These are phyloP conservation scores for Zoysia pacifica DNA, from an alignment of 176 grass and related monocot genomes.

Conservation along the genomic window DNA sequence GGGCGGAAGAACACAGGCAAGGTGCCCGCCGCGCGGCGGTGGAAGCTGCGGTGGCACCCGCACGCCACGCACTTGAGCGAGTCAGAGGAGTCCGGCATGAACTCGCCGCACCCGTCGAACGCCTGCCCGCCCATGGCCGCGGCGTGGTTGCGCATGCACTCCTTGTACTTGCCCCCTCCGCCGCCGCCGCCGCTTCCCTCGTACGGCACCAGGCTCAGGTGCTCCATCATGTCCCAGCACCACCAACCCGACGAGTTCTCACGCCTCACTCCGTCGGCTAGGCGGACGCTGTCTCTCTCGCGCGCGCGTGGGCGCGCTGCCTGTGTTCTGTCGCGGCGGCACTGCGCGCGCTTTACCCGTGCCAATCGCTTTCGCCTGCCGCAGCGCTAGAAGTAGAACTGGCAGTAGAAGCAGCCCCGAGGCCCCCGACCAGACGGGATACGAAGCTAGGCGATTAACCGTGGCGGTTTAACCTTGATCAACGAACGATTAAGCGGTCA, in stretches of 20 bases:
- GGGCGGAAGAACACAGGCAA: conserved; percentile 43
- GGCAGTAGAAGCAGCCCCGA: not conserved
- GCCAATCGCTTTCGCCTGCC: conserved; percentile 1
- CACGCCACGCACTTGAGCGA: conserved; percentile 77
- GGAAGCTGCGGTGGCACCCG: conserved; percentile 94
- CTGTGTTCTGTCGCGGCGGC: too few relatives aligned
- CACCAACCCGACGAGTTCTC: not conserved
- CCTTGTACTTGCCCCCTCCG: conserved; percentile 63
- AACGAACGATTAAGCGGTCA: not conserved
- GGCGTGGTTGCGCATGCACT: conserved; percentile 98
- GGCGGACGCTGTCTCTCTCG: too few relatives aligned
- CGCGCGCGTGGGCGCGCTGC: too few relatives aligned
- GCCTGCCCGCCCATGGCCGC: conserved; percentile 79
- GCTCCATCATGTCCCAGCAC: conserved; percentile 56
- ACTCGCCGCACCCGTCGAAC: conserved; percentile 90
- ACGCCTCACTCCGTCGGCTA: not conserved
- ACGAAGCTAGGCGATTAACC: not conserved
- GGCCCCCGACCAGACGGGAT: not conserved
- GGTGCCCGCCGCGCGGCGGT: conserved; percentile 46
- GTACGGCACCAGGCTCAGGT: conserved; percentile 64
- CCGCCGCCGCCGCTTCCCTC: conserved; percentile 15
- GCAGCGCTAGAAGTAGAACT: not conserved
- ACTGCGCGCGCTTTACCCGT: not conserved
- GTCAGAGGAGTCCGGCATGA: conserved; percentile 77
- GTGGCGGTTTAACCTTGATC: not conserved